Evolutionary conservation across 805 yeast genomes (phyloP), one percentile per base, ranked within the genome.

Genomic region (Candida arabinofermentans): DNA sequence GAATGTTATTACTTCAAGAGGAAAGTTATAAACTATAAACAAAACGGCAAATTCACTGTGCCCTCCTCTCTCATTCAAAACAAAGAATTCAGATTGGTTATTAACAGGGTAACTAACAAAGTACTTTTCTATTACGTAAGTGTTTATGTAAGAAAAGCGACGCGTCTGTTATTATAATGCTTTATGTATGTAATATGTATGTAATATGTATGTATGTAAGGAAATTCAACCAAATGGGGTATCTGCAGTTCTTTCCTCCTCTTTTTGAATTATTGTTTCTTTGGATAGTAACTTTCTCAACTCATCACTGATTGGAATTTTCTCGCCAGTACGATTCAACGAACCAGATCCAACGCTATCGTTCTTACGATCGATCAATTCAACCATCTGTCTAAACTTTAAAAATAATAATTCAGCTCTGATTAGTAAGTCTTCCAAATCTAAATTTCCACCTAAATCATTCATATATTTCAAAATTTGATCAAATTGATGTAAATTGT

Each of bases 401-500:
- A 86, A 70, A 57, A 89, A 93, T 27, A 91, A 67, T 24, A 87
- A 69, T 58, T 93, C 98, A 4, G 95, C 82, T 32, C 96, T 71
- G n/a, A 86, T 79, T 39, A 91, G 70, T 34, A 89, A 66, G 50
- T 86, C 95, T 36, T 84, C 78, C 52, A 89, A 66, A 43, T 86
- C 81, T 67, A 88, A 69, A 2, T 81, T 74, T 70, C 83, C 83
- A 37, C 87, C 80, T 44, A 93, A 71, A 54, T 91, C 97, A 64
- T 93, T 93, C 78, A 91, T 85, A 59, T 85, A 93, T 66, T 86
- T 88, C 55, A 93, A 73, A 21, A 93, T 90, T 59, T 91, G 96
- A 58, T 93, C 98, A 65, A 93, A 91, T 47, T 81, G 79, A 24
- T 69, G 69, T 45, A 93, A 69, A 54, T 87, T 84, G 31, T 81